Evolutionary conservation across 345 rosid genomes (phyloP), one percentile per base, ranked within the genome.

Genomic region (Lagerstroemia speciosa): DNA sequence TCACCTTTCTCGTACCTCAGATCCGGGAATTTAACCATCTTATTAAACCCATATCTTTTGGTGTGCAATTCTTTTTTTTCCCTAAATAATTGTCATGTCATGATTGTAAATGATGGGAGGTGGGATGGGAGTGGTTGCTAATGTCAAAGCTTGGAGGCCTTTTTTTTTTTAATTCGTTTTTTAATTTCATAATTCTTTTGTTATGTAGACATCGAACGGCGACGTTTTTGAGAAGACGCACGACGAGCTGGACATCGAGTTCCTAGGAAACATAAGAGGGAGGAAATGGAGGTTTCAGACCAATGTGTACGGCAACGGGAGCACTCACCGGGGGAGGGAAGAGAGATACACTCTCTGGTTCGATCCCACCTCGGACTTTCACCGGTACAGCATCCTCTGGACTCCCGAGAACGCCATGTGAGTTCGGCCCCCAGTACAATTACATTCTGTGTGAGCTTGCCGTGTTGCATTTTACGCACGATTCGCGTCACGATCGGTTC

Each of bases 261-360:
- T 95, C 77, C 65, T 95, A 55, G 99, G 99, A 3, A 90, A 92
- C 75, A 74, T 87, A 11, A 72, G 77, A 38, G 96, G 97, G 68
- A 85, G 87, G 75, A 89, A 95, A 67, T 95, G 99, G 99, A 88
- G 97, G 72, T 90, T 95, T 63, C 99, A 95, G 72, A 95, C 98
- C 6, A 95, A 95, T 72, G 72, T 95, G 53, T 95, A 95, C 30
- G 98, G 99, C 0, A 90, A 95, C 53, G 99, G 99, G 15, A 95
- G 99, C 86, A 86, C 91, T 0, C 67, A 29, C 37, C 79, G 89
- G 14, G 99, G 99, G 15, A 80, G 99, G 64, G 99, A 94, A 76
- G 99, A 95, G 58, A 80, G 99, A 60, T 95, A 95, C 69, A 81
- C 84, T 12, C 87, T 95, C 30, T 95, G 99, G 99, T 95, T 95